Evolutionary conservation across 1,284 basidiomycete genomes (phyloP).

Genomic region (Xerocomus minutiporus): DNA sequence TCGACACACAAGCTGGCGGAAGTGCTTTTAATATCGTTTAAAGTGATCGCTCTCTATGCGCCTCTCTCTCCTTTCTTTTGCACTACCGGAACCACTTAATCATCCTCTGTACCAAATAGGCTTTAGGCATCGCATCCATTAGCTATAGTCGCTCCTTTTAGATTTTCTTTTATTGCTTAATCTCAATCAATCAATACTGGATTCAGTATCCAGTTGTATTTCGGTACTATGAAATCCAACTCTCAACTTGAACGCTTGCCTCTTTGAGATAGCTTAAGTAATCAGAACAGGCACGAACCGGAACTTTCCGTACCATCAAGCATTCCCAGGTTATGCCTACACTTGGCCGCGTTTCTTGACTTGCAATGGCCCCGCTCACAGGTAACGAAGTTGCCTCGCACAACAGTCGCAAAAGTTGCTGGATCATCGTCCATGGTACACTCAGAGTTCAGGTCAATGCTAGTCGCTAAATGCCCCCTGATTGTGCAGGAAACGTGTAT

Average conservation of each 20-base stretch:
- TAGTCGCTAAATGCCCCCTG: conserved; percentile 4
- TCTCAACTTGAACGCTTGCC: conserved; percentile 14
- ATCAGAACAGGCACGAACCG: background rate
- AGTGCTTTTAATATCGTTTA: conserved; percentile 50
- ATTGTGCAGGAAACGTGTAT: conserved; percentile 56
- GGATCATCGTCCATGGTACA: conserved; percentile 85
- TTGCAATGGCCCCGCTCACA: conserved; percentile 24
- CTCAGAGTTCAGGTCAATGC: background rate
- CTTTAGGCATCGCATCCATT: conserved; percentile 11
- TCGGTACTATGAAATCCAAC: background rate
- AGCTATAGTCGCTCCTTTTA: conserved; percentile 24
- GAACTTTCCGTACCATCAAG: background rate
- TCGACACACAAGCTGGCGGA: conserved; percentile 60
- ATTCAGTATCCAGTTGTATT: conserved; percentile 6
- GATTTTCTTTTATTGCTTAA: conserved; percentile 19
- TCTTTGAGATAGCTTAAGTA: background rate
- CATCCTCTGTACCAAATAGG: conserved; percentile 22
- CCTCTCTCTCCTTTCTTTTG: background rate
- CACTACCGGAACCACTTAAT: conserved; percentile 5
- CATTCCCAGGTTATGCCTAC: too few relatives aligned
- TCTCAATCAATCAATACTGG: conserved; percentile 13
- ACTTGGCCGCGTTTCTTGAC: background rate
- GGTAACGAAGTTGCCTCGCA: conserved; percentile 62
- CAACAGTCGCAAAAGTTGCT: conserved; percentile 70
- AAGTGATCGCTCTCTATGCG: conserved; percentile 5